phyloP scores from a whole-genome alignment of 2,329 filamentous ascomycete genomes.

The Tricladium varicosporioides region DNA sequence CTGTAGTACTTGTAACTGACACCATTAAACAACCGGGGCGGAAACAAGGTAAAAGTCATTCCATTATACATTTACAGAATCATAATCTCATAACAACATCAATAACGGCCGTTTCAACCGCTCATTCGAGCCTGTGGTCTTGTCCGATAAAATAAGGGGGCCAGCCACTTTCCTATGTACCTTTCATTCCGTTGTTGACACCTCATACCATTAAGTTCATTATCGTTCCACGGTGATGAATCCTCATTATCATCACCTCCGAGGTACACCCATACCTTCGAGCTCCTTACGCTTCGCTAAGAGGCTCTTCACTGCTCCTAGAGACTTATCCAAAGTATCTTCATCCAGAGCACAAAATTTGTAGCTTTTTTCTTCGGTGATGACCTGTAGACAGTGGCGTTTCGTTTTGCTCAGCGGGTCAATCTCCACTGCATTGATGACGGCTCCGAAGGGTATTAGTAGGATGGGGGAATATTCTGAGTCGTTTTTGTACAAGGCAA shows the following conservation, averaged over 20 bases:
- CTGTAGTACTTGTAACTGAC: no score
- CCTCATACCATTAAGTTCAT: not conserved
- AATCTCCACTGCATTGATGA: constrained; percentile 91
- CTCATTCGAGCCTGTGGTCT: not conserved
- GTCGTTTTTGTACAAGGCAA: constrained; percentile 92
- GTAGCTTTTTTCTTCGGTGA: constrained; percentile 85
- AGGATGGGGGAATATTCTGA: constrained; percentile 84
- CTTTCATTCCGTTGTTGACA: not conserved
- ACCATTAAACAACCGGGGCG: no score
- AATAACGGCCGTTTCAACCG: not conserved
- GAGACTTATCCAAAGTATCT: constrained; percentile 76
- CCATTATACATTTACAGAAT: constrained; percentile 28
- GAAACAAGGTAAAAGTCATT: constrained; percentile 5
- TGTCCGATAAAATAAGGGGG: not conserved
- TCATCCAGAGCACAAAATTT: constrained; percentile 77
- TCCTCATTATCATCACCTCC: constrained; percentile 3
- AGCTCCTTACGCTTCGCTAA: constrained; percentile 65
- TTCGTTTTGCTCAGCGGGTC: constrained; percentile 85
- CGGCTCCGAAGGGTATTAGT: constrained; percentile 72
- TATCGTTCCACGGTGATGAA: not conserved
- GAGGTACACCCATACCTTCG: constrained; percentile 5
- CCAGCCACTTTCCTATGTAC: constrained; percentile 4
- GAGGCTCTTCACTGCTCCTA: constrained; percentile 89
- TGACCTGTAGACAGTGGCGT: constrained; percentile 84
- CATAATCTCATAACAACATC: constrained; percentile 18